Conservation (phyloP, 371 early-diverging fungal genomes). For the Rhizopus sp. region DNA sequence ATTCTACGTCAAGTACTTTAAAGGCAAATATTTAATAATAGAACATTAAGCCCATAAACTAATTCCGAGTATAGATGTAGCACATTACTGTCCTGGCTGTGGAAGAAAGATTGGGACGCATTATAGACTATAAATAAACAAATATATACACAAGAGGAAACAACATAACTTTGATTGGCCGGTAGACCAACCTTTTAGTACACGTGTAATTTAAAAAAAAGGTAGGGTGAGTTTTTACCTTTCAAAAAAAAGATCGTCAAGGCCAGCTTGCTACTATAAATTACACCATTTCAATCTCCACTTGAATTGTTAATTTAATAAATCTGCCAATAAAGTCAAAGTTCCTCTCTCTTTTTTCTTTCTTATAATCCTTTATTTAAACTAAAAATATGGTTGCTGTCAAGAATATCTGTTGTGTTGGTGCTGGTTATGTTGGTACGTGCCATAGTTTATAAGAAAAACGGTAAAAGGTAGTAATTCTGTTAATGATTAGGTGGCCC, state of each 20-base stretch:
- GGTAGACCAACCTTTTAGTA: too few species aligned
- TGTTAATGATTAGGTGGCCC: slow-evolving; percentile 75
- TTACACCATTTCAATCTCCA: neutral
- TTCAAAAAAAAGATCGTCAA: slow-evolving; percentile 1
- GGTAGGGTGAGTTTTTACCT: too few species aligned
- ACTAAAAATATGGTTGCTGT: slow-evolving; percentile 40
- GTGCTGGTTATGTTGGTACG: slow-evolving; percentile 94
- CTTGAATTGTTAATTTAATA: neutral
- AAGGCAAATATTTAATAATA: slow-evolving; percentile 27
- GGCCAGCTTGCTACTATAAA: neutral
- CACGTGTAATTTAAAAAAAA: too few species aligned
- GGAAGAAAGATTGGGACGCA: slow-evolving; percentile 32
- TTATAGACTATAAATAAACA: slow-evolving; percentile 17
- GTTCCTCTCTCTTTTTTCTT: slow-evolving; percentile 9
- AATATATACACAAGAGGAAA: too few species aligned
- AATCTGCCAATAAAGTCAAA: slow-evolving; percentile 1
- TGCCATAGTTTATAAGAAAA: slow-evolving; percentile 17
- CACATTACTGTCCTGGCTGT: slow-evolving; percentile 47
- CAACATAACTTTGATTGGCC: too few species aligned
- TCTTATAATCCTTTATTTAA: slow-evolving; percentile 1
- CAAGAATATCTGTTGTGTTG: slow-evolving; percentile 83
- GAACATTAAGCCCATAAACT: neutral
- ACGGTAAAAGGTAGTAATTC: neutral
- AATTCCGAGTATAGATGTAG: slow-evolving; percentile 27
- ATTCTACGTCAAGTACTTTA: slow-evolving; percentile 50